These are phyloP conservation scores for Amylocarpus encephaloides DNA, from an alignment of 2,329 filamentous ascomycete species.

Conservation along the genomic window DNA sequence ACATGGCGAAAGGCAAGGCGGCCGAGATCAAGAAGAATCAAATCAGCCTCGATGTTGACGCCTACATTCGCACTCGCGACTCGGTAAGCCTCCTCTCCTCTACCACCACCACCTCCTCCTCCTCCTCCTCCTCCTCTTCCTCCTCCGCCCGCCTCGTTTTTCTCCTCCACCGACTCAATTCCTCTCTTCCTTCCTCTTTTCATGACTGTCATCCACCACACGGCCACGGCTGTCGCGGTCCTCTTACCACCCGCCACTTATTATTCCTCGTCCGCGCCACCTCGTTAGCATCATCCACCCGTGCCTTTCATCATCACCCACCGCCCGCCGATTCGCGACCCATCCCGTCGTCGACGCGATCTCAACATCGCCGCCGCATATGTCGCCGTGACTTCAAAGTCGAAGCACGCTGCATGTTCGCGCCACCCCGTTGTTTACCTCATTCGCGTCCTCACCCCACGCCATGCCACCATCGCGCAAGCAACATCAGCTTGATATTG, in stretches of 20 bases:
- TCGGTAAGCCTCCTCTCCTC: constrained; percentile 47
- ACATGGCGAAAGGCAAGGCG: constrained; percentile 36
- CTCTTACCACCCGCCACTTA: no score
- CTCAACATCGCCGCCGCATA: constrained; percentile 14
- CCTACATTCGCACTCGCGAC: constrained; percentile 75
- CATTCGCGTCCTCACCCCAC: constrained; percentile 19
- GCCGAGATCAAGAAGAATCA: constrained; percentile 24
- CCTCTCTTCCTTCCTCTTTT: background rate
- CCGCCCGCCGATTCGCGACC: background rate
- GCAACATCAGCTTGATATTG: constrained; percentile 13
- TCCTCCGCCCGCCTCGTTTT: background rate
- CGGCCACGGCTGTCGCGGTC: no score
- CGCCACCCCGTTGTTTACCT: constrained; percentile 9
- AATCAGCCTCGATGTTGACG: constrained; percentile 57
- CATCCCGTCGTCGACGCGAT: constrained; percentile 17
- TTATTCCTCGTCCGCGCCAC: background rate
- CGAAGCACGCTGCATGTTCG: constrained; percentile 11
- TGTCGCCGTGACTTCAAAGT: constrained; percentile 9
- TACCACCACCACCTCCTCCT: background rate
- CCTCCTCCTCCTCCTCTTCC: constrained; percentile 7
- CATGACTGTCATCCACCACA: no score
- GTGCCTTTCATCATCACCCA: no score
- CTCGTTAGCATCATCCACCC: background rate
- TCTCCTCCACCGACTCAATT: background rate
- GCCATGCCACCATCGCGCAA: constrained; percentile 12